Percentiles rank a stretch among this genome's conserved stretches.
Evolutionary conservation across 208 protist genomes (phyloP).

Genomic region (Angomonas desouzai): DNA sequence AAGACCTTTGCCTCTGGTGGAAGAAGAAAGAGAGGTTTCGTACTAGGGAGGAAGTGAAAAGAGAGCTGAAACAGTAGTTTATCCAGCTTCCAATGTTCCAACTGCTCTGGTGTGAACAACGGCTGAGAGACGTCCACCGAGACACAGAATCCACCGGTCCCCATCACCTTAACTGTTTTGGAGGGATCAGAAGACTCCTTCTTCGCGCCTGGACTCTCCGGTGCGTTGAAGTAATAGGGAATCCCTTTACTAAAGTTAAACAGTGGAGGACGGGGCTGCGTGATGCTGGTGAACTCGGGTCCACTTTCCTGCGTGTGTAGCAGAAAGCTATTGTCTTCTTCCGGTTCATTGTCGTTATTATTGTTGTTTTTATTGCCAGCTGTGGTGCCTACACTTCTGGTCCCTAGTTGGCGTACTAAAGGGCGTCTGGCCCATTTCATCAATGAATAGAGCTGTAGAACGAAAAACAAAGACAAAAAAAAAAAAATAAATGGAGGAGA

Average conservation of each 20-base stretch:
- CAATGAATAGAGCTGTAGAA: not conserved
- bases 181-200: too few species aligned
- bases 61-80: conserved; percentile 14
- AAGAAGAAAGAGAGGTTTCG: conserved; percentile 35
- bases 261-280: not conserved
- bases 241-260: not conserved
- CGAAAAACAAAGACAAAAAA: conserved; percentile 1
- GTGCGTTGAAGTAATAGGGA: not conserved
- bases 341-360: not conserved
- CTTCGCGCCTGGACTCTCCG: too few species aligned
- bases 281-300: not conserved
- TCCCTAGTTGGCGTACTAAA: not conserved
- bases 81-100: conserved; percentile 56
- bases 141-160: not conserved
- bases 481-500: too few species aligned
- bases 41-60: conserved; percentile 16
- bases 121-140: conserved; percentile 16
- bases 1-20: conserved; percentile 40
- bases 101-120: conserved; percentile 40
- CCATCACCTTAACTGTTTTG: conserved; percentile 5
- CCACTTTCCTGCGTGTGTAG: not conserved
- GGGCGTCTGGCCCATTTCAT: not conserved
- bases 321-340: not conserved
- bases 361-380: conserved; percentile 1
- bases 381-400: not conserved